Conservation (phyloP, 495 filamentous ascomycete species). For the Neurospora cerealis region DNA sequence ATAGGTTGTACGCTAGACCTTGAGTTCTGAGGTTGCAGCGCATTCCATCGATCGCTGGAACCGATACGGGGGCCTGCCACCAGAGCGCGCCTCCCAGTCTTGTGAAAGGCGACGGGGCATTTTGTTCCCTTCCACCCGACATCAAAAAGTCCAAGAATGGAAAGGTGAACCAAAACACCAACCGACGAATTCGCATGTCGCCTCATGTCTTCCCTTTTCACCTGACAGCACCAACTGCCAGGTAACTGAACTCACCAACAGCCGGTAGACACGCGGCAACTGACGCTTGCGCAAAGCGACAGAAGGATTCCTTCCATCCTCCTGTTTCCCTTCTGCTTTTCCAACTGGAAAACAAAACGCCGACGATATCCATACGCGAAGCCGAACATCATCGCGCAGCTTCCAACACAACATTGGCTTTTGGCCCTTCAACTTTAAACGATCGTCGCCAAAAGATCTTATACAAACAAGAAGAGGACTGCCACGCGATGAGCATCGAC, state of each 20-base stretch:
- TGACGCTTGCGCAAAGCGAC: neutral
- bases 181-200: neutral
- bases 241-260: neutral
- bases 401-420: neutral
- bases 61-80: neutral
- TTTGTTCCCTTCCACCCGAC: neutral
- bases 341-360: neutral
- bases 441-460: neutral
- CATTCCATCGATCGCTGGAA: neutral
- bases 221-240: neutral
- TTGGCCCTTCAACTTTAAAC: neutral
- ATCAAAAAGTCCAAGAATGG: neutral
- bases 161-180: neutral
- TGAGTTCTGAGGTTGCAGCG: neutral
- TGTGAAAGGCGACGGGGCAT: neutral
- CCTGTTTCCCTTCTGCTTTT: neutral
- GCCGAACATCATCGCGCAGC: neutral
- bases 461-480: neutral
- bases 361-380: neutral
- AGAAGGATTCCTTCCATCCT: neutral
- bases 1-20: too few species aligned
- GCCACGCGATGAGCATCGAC: slow-evolving; percentile 16
- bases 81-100: neutral
- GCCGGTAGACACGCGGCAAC: neutral
- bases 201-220: neutral